A percentile compares a stretch with the other conserved stretches of the same genome.
Conservation (phyloP, 2,329 filamentous ascomycete genomes). For the Niveomyces coronatus region DNA sequence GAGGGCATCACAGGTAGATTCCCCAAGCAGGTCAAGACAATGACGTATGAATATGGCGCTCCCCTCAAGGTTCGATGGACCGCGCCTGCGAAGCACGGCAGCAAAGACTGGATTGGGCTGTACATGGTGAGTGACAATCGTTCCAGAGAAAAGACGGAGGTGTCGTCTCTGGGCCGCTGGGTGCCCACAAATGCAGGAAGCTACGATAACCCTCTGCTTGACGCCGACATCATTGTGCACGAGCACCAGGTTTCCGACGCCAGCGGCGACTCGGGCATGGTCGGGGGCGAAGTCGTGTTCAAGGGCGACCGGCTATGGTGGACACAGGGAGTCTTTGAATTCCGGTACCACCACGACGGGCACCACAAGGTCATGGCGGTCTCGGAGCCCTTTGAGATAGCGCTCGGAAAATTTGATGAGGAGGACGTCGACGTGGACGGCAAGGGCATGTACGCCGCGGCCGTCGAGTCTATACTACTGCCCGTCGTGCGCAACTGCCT, state of each 20-base stretch:
- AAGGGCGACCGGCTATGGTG: slow-evolving; percentile 92
- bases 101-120: slow-evolving; percentile 89
- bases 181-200: slow-evolving; percentile 65
- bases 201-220: slow-evolving; percentile 66
- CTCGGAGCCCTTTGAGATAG: slow-evolving; percentile 85
- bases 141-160: slow-evolving; percentile 71
- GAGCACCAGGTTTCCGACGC: slow-evolving; percentile 50
- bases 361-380: slow-evolving; percentile 91
- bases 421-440: slow-evolving; percentile 56
- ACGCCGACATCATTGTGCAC: slow-evolving; percentile 63
- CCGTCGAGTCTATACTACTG: slow-evolving; percentile 68
- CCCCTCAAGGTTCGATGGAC: slow-evolving; percentile 87
- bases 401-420: slow-evolving; percentile 68
- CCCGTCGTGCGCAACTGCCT: slow-evolving; percentile 86
- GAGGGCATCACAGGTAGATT: slow-evolving; percentile 62
- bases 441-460: slow-evolving; percentile 51
- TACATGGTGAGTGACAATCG: slow-evolving; percentile 95
- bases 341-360: slow-evolving; percentile 91
- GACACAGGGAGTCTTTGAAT: slow-evolving; percentile 93
- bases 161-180: slow-evolving; percentile 85
- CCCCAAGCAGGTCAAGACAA: slow-evolving; percentile 60
- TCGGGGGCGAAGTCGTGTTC: slow-evolving; percentile 77
- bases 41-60: slow-evolving; percentile 79
- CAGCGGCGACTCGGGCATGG: slow-evolving; percentile 45
- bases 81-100: slow-evolving; percentile 76